These are phyloP conservation scores for Fusarium foetens DNA, from an alignment of 2,329 filamentous ascomycete genomes.

Conservation along the genomic window DNA sequence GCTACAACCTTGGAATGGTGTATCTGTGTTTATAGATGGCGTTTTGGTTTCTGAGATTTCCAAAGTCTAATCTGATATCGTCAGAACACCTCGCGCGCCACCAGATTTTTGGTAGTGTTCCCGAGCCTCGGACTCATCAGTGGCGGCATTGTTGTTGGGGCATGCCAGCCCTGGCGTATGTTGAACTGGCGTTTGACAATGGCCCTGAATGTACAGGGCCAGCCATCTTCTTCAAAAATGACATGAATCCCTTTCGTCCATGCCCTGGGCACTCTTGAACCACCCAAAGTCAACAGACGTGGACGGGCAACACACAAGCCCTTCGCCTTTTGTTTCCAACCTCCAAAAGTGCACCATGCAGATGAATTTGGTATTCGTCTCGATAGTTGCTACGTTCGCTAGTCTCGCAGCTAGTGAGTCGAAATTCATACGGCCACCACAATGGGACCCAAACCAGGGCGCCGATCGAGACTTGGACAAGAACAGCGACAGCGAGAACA, in stretches of 20 bases:
- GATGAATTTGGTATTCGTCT: background rate
- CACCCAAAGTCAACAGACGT: background rate
- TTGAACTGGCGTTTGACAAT: no score
- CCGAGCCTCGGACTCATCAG: background rate
- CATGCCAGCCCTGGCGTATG: no score
- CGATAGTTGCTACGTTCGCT: background rate
- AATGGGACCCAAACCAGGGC: background rate
- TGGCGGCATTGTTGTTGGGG: no score
- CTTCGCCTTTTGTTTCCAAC: background rate
- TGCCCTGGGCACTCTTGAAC: background rate
- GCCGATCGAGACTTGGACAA: background rate
- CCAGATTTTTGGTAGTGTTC: background rate
- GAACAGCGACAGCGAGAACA: background rate
- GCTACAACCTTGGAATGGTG: accelerated
- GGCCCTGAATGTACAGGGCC: no score
- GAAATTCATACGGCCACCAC: background rate
- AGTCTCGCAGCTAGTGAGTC: background rate
- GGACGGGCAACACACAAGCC: background rate
- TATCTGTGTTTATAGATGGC: accelerated
- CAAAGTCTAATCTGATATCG: no score
- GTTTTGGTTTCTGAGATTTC: background rate
- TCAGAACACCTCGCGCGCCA: background rate
- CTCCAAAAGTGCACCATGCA: background rate
- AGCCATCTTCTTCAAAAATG: no score
- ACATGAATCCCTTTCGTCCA: no score